Conservation (phyloP, 495 filamentous ascomycete species). For the Penicillium bovifimosum region DNA sequence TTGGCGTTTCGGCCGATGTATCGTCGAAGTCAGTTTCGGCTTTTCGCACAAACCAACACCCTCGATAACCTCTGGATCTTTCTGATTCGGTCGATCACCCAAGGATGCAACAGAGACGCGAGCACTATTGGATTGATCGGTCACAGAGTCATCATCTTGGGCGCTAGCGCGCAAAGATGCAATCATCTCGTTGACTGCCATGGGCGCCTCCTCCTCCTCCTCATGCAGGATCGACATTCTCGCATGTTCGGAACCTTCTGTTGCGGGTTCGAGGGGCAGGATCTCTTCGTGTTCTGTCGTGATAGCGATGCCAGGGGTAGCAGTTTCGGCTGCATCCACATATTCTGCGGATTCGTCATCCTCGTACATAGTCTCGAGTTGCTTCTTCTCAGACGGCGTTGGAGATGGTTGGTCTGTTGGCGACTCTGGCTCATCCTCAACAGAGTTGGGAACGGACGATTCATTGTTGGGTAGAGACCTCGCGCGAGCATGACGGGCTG, state of each 20-base stretch:
- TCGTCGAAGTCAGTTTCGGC: conserved; percentile 24
- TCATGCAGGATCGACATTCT: conserved; percentile 25
- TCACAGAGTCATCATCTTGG: conserved; percentile 14
- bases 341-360: conserved; percentile 32
- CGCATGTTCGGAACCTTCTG: conserved; percentile 12
- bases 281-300: conserved; percentile 14
- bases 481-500: conserved; percentile 45
- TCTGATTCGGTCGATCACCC: conserved; percentile 14
- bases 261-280: neutral
- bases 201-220: conserved; percentile 18
- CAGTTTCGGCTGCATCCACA: conserved; percentile 23
- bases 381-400: conserved; percentile 28
- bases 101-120: conserved; percentile 21
- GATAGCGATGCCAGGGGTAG: conserved; percentile 18
- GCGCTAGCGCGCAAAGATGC: conserved; percentile 19
- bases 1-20: conserved; percentile 33
- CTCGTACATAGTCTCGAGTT: conserved; percentile 42
- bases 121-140: conserved; percentile 20
- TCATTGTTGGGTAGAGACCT: conserved; percentile 48
- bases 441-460: conserved; percentile 13
- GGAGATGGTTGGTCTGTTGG: conserved; percentile 22
- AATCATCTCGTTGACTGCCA: conserved; percentile 17
- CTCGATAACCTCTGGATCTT: conserved; percentile 33
- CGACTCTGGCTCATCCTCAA: conserved; percentile 12
- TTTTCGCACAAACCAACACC: conserved; percentile 34